These are phyloP conservation scores for Pezicula rhizophila DNA, from an alignment of 2,329 filamentous ascomycete species.

Conservation along the genomic window DNA sequence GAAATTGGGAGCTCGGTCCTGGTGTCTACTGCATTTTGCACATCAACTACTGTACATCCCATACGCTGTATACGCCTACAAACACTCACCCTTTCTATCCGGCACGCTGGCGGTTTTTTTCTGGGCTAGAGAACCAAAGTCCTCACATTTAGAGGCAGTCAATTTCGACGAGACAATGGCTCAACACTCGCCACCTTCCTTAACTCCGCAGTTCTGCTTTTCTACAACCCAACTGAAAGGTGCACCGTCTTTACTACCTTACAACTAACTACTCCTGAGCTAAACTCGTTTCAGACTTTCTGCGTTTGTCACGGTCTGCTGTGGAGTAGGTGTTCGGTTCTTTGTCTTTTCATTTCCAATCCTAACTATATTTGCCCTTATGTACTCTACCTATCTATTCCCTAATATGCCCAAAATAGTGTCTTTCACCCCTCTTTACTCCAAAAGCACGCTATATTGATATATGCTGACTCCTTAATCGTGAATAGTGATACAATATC, in stretches of 20 bases:
- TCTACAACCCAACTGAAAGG: conserved; percentile 63
- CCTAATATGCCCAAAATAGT: too few species aligned
- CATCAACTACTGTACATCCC: too few species aligned
- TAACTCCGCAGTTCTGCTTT: conserved; percentile 76
- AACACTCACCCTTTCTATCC: neutral
- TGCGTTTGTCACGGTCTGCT: conserved; percentile 74
- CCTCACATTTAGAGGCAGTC: conserved; percentile 19
- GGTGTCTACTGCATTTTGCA: too few species aligned
- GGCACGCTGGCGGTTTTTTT: conserved; percentile 25
- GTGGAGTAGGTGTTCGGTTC: conserved; percentile 49
- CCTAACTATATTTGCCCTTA: too few species aligned
- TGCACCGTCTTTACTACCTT: conserved; percentile 27
- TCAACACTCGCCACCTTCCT: conserved; percentile 34
- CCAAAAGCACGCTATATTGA: too few species aligned
- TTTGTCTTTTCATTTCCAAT: too few species aligned
- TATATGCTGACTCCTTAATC: too few species aligned
- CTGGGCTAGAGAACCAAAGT: conserved; percentile 18
- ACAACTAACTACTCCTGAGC: neutral
- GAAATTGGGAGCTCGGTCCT: too few species aligned
- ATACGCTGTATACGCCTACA: too few species aligned
- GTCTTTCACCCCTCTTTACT: too few species aligned
- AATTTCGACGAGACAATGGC: conserved; percentile 20
- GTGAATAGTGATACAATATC: conserved; percentile 66
- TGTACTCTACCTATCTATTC: too few species aligned
- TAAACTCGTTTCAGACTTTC: conserved; percentile 60